Base-by-base conservation (phyloP, 1,284 basidiomycete genomes). In the Boletellus deceptivus region DNA sequence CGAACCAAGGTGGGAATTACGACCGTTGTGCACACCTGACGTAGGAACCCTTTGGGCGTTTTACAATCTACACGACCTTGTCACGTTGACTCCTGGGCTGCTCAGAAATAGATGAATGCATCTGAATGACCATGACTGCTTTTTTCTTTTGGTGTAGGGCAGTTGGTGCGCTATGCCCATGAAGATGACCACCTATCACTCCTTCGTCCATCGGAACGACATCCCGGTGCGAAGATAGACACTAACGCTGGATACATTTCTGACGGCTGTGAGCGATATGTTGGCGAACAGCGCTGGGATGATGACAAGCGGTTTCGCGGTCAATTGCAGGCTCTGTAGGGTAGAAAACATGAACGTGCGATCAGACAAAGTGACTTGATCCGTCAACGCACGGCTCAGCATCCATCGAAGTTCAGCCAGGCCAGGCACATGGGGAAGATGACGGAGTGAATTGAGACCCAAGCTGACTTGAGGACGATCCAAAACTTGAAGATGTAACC, bases 1-100 rank as follows among this genome's bases (percentile, higher is more conserved):
- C 74, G n/a, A 72, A 76, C 53, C 73, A 76, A 52, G 60, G 57
- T 35, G 74, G 74, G 53, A 65, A 64, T 56, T 65, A 59, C 40
- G 56, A 61, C 18, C 58, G 17, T n/a, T 58, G 56, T 39, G 54
- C 57, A 39, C 62, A 47, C 33, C 22, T 62, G 41, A 51, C 57
- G 16, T 61, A 59, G 49, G 8, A 7, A 25, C 25, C 25, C 25
- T 25, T 22, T 22, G 22, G 22, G 4, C 5, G 22, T 5, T 22
- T 22, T 22, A 22, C 4, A 22, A 22, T 5, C 22, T 5, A 5
- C 22, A 22, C 22, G 22, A 22, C 22, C 5, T 22, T 22, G 4
- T 3, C 22, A 22, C 22, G 22, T 22, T 4, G 25, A 25, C 8
- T 25, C 7, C 25, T 25, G 7, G 25, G 25, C 25, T 25, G 8